Conservation (phyloP, 208 protist species). For the Wallacemonas sp. region DNA sequence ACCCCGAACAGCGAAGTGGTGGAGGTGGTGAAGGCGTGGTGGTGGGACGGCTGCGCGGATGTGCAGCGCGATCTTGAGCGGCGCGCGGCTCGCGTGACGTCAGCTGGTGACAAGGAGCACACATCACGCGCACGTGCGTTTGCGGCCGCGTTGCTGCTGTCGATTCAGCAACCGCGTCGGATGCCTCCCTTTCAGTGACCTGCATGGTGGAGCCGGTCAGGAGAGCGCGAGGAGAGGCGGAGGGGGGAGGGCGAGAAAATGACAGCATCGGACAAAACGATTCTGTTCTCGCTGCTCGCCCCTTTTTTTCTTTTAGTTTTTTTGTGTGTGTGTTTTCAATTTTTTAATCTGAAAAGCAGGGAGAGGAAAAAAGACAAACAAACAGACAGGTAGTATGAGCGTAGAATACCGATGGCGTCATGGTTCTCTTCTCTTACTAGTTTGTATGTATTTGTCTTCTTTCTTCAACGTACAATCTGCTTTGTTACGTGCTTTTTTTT, state of each 20-base stretch:
- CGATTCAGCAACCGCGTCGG: neutral
- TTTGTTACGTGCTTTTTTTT: constrained; percentile 20
- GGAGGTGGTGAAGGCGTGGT: neutral
- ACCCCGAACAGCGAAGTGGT: neutral
- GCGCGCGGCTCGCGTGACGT: too few species aligned
- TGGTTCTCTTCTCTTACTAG: neutral
- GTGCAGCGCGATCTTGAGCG: neutral
- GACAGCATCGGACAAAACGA: too few species aligned
- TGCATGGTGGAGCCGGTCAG: too few species aligned
- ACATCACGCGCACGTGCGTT: neutral
- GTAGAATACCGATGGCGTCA: too few species aligned
- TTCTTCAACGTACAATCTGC: neutral
- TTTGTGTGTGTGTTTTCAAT: neutral
- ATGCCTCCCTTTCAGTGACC: neutral
- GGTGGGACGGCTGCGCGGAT: neutral
- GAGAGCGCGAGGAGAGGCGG: too few species aligned
- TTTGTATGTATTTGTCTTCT: neutral
- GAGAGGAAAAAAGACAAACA: too few species aligned
- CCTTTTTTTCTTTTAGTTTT: neutral
- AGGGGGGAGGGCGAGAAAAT: too few species aligned
- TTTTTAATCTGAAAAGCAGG: too few species aligned
- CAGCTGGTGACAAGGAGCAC: neutral
- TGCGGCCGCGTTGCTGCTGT: neutral
- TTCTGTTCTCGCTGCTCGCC: too few species aligned
- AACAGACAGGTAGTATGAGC: too few species aligned